phyloP scores from a whole-genome alignment of 441 rosid genomes.

The California macrophylla region DNA sequence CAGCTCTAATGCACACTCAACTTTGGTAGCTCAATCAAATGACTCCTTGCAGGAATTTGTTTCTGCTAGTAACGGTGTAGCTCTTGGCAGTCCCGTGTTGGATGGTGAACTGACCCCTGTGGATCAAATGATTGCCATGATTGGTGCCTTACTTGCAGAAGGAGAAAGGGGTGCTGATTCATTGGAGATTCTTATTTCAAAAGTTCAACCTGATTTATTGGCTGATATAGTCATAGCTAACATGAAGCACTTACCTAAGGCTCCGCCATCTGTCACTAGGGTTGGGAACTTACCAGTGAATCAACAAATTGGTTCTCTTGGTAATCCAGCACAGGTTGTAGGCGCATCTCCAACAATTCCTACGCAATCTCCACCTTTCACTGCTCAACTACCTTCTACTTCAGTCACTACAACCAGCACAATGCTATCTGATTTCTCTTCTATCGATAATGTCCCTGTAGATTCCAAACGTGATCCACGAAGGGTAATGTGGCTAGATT shows the following conservation, averaged over 20 bases:
- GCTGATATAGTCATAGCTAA: conserved; percentile 96
- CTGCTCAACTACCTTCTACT: conserved; percentile 35
- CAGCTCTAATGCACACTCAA: conserved; percentile 36
- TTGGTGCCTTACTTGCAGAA: conserved; percentile 99
- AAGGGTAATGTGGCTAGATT: conserved; percentile 45
- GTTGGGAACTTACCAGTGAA: conserved; percentile 32
- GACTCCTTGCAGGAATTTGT: conserved; percentile 43
- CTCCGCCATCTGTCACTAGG: conserved; percentile 52
- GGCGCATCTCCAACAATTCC: conserved; percentile 34
- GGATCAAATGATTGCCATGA: conserved; percentile 96
- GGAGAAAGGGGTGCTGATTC: conserved; percentile 99
- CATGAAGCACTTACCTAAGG: conserved; percentile 91
- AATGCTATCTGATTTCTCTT: conserved; percentile 38
- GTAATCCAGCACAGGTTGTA: conserved; percentile 40
- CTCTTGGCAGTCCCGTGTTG: conserved; percentile 37
- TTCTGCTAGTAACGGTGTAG: conserved; percentile 50
- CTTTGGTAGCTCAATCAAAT: conserved; percentile 34
- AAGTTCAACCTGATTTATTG: conserved; percentile 92
- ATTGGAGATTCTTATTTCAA: conserved; percentile 80
- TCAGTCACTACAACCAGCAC: conserved; percentile 33
- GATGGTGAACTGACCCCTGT: conserved; percentile 78
- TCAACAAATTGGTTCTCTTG: conserved; percentile 34
- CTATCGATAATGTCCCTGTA: conserved; percentile 32
- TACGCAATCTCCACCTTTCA: conserved; percentile 35
- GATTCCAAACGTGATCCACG: conserved; percentile 96